These are phyloP conservation scores for Tanacetum coccineum DNA, from an alignment of 129 eudicot genomes.

Conservation along the genomic window DNA sequence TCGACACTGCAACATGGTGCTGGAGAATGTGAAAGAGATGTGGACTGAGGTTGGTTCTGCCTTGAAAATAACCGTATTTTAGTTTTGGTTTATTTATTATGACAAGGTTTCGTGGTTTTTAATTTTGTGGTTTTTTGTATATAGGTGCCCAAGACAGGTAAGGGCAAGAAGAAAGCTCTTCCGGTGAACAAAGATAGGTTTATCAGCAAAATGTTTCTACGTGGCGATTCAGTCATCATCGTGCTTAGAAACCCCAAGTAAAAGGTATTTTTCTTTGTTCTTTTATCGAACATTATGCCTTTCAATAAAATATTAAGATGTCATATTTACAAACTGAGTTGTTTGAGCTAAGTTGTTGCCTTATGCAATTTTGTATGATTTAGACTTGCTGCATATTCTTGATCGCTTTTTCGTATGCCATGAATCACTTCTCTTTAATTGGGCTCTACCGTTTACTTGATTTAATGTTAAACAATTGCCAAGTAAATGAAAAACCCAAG, in stretches of 20 bases:
- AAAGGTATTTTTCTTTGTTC: slow-evolving; percentile 30
- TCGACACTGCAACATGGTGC: slow-evolving; percentile 96
- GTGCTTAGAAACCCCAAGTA: slow-evolving; percentile 93
- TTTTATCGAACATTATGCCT: not conserved
- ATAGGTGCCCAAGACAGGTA: slow-evolving; percentile 92
- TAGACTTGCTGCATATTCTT: not conserved
- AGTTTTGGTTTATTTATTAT: not conserved
- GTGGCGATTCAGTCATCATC: slow-evolving; percentile 94
- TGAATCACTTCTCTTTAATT: too few relatives aligned
- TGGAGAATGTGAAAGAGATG: slow-evolving; percentile 96
- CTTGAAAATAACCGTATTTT: not conserved
- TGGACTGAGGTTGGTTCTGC: slow-evolving; percentile 85
- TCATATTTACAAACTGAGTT: slow-evolving; percentile 1
- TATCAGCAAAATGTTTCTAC: slow-evolving; percentile 94
- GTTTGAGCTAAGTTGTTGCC: not conserved
- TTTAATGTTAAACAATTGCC: too few relatives aligned
- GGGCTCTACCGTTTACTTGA: too few relatives aligned
- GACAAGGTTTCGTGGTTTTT: not conserved
- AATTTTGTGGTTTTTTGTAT: not conserved
- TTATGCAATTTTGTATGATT: not conserved
- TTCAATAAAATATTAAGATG: not conserved
- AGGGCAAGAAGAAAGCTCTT: slow-evolving; percentile 95
- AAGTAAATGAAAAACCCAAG: too few relatives aligned
- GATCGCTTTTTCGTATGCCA: not conserved
- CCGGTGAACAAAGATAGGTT: slow-evolving; percentile 90